Conservation (phyloP, 306 rosid species). For the Rubus idaeus region DNA sequence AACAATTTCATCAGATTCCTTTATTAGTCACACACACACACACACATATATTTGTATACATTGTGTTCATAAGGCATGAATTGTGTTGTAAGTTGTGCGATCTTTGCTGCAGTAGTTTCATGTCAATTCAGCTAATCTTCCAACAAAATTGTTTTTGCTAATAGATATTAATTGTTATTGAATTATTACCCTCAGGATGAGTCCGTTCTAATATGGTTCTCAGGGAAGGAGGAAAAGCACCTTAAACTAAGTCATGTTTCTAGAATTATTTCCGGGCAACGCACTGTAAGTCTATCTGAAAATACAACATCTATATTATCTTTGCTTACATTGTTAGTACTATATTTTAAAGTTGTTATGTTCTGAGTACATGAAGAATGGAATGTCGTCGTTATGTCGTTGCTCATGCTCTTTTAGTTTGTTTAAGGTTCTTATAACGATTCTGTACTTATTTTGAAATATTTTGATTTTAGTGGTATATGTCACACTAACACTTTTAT, state of each 20-base stretch:
- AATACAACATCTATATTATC: conserved; percentile 21
- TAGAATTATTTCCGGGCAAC: conserved; percentile 96
- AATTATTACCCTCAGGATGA: conserved; percentile 75
- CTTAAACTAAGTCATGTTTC: conserved; percentile 91
- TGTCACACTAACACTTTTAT: background rate
- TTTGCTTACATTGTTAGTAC: conserved; percentile 13
- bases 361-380: background rate
- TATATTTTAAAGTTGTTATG: background rate
- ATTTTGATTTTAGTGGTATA: background rate
- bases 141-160: conserved; percentile 24
- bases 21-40: background rate
- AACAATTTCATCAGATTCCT: conserved; percentile 3
- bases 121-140: conserved; percentile 12
- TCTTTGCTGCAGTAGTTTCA: background rate
- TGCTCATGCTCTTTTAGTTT: conserved; percentile 1
- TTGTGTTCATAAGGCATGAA: background rate
- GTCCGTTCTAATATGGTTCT: conserved; percentile 93
- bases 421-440: background rate
- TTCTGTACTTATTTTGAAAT: background rate
- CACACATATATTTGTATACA: background rate
- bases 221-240: conserved; percentile 95
- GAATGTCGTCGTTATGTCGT: background rate
- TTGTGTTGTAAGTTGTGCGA: background rate
- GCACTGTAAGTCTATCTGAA: conserved; percentile 67
- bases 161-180: conserved; percentile 26